phyloP scores from a whole-genome alignment of 75 land plant genomes.

The Chamaecyparis obtusa region DNA sequence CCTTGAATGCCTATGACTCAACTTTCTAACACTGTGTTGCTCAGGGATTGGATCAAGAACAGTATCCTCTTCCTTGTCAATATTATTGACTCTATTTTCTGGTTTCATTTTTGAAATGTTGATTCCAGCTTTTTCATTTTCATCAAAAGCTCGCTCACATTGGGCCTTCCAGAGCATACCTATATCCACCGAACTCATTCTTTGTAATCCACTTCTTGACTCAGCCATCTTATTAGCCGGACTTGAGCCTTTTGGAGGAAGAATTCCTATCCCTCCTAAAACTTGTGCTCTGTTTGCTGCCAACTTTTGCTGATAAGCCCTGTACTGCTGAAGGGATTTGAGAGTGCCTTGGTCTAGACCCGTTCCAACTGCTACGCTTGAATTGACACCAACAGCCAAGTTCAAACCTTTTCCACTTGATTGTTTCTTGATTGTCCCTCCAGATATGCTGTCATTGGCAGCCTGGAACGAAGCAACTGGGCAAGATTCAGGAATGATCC shows the following conservation, averaged over 20 bases:
- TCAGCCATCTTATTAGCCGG: conserved; percentile 11
- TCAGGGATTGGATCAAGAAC: conserved; percentile 1
- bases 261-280: conserved; percentile 24
- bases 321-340: conserved; percentile 24
- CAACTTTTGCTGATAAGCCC: conserved; percentile 20
- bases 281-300: conserved; percentile 20
- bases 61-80: not conserved
- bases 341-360: conserved; percentile 18
- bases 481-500: conserved; percentile 38
- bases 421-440: conserved; percentile 39
- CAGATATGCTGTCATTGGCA: conserved; percentile 31
- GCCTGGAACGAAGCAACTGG: conserved; percentile 60
- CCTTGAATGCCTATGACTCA: conserved; percentile 9
- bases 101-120: not conserved
- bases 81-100: not conserved
- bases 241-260: not conserved
- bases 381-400: conserved; percentile 15
- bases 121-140: not conserved
- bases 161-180: conserved; percentile 20
- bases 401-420: conserved; percentile 14
- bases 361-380: conserved; percentile 5
- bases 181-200: conserved; percentile 17
- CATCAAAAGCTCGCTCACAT: conserved; percentile 2
- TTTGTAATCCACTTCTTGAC: conserved; percentile 1
- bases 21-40: conserved; percentile 1